Evolutionary conservation across 805 yeast species (phyloP), one percentile per base, ranked within the genome.

Genomic region (Sugiyamaella valdiviana): DNA sequence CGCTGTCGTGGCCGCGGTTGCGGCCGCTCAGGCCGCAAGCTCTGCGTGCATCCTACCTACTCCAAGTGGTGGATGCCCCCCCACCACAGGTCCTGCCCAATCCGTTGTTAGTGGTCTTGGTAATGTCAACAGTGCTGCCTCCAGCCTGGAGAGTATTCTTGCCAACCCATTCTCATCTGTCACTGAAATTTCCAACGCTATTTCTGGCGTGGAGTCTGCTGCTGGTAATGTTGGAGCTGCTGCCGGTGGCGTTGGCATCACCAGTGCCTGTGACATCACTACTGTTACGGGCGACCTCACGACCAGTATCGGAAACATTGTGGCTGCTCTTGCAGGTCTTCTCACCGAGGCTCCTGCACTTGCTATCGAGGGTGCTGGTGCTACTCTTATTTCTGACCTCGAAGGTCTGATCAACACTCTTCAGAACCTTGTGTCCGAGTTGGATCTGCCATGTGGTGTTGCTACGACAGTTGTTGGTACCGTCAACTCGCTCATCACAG

Each of bases 391-490:
- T 17, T 9, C 17, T n/a, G 44, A 42, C 24, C 22, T 42, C n/a
- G n/a, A 17, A 4, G 20, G 15, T 5, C 20, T 42, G 6, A 26
- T 42, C 4, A 3, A 14, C 3, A 17, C 21, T 3, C 7, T 42
- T 10, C 23, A 42, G 29, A 20, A 24, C 20, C 9, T 42, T 10
- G 21, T 42, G 6, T 23, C 37, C 10, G 10, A n/a, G 5, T 19
- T 23, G 36, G 16, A 42, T 24, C 29, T 42, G 5, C 44, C 44
- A 23, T 42, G 44, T 24, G 44, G 44, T 16, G 23, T 20, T 22
- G 14, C 24, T 10, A 20, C 22, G 20, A 24, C 44, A 20, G 44
- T 42, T 5, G 14, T 42, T 10, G 21, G 23, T 4, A 22, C 21
- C 9, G 36, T 42, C n/a, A 42, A 42, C n/a, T 16, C 21, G 9